Evolutionary conservation across 1,284 basidiomycete species (phyloP).

Genomic region (Sphagnurus paluster): DNA sequence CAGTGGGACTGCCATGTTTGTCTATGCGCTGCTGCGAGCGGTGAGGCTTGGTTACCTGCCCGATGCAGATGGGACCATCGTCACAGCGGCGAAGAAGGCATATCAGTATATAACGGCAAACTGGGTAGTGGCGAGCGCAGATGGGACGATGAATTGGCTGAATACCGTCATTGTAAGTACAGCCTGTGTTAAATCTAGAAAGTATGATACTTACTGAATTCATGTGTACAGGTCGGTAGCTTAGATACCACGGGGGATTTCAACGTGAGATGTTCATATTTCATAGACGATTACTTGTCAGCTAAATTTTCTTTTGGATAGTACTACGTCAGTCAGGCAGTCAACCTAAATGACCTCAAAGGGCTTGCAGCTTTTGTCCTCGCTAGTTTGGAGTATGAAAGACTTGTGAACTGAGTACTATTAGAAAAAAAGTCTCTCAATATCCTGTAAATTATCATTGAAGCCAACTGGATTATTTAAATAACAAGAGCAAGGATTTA

Average conservation of each 20-base stretch:
- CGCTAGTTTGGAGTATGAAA: conserved; percentile 48
- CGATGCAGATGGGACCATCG: conserved; percentile 39
- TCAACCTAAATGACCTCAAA: conserved; percentile 45
- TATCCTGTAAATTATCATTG: background rate
- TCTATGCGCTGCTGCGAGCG: conserved; percentile 45
- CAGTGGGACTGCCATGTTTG: conserved; percentile 47
- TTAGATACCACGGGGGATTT: conserved; percentile 39
- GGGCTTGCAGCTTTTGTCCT: conserved; percentile 47
- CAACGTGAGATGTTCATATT: conserved; percentile 35
- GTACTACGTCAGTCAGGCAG: conserved; percentile 44
- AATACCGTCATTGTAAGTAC: conserved; percentile 42
- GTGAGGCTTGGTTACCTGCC: conserved; percentile 42
- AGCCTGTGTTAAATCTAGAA: background rate
- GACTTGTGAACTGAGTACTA: conserved; percentile 17
- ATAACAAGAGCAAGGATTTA: too few relatives aligned
- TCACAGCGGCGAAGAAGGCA: conserved; percentile 38
- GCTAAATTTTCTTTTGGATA: conserved; percentile 18
- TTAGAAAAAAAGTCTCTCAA: too few relatives aligned
- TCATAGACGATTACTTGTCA: background rate
- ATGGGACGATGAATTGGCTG: conserved; percentile 46
- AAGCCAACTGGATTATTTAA: too few relatives aligned
- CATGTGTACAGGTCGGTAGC: conserved; percentile 48
- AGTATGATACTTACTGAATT: too few relatives aligned
- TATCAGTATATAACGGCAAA: conserved; percentile 42
- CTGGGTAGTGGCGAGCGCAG: conserved; percentile 41